phyloP scores from a whole-genome alignment of 176 grass and related monocot species.

The Lolium perenne region DNA sequence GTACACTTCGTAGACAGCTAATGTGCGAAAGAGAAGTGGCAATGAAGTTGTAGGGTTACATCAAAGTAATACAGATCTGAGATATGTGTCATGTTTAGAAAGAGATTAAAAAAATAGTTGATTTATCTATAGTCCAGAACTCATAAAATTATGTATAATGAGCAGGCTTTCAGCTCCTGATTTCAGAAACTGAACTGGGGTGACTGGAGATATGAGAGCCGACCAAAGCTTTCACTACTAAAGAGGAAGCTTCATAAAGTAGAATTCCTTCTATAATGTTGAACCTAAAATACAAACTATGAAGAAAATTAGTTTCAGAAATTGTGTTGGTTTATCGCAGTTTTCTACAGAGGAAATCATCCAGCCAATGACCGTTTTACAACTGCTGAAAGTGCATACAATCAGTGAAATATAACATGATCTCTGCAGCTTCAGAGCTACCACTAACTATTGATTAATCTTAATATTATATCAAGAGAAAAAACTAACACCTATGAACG shows the following conservation, averaged over 20 bases:
- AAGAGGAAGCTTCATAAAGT: slow-evolving; percentile 11
- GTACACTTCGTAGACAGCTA: slow-evolving; percentile 5
- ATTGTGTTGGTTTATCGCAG: slow-evolving; percentile 17
- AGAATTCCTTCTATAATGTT: slow-evolving; percentile 5
- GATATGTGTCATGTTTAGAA: slow-evolving; percentile 10
- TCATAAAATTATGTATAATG: slow-evolving; percentile 8
- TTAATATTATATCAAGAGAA: neutral
- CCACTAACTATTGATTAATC: slow-evolving; percentile 13
- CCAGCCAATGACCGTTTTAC: neutral
- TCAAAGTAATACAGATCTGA: slow-evolving; percentile 1
- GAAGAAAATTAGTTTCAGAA: slow-evolving; percentile 22
- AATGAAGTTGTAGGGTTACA: slow-evolving; percentile 16
- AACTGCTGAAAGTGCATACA: slow-evolving; percentile 7
- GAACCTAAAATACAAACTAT: slow-evolving; percentile 5
- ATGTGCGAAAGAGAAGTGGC: neutral
- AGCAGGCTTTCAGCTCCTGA: slow-evolving; percentile 8
- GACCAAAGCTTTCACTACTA: neutral
- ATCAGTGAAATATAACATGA: slow-evolving; percentile 31
- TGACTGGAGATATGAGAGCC: slow-evolving; percentile 7
- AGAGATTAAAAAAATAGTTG: slow-evolving; percentile 18
- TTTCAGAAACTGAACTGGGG: slow-evolving; percentile 18
- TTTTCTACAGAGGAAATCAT: slow-evolving; percentile 26
- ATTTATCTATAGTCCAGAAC: slow-evolving; percentile 10
- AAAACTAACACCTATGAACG: neutral
- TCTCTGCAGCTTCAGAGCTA: slow-evolving; percentile 28